phyloP scores from a whole-genome alignment of 2,329 filamentous ascomycete species.

The Fusarium chlamydosporum region DNA sequence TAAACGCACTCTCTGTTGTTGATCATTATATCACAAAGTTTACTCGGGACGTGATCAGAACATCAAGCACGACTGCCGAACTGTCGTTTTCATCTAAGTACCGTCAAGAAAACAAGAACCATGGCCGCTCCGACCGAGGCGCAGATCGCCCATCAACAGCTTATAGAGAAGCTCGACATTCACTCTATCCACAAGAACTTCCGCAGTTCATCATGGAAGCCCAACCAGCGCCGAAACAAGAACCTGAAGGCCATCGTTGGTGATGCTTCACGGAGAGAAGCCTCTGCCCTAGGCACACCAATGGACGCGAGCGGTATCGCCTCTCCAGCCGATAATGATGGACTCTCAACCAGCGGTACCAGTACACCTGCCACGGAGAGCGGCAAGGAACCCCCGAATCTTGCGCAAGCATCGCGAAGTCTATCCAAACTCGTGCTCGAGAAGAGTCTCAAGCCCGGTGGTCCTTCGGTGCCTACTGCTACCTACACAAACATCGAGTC shows the following conservation, averaged over 20 bases:
- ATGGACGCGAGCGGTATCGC: conserved; percentile 82
- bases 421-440: conserved; percentile 90
- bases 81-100: background rate
- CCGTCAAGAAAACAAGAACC: conserved; percentile 54
- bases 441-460: conserved; percentile 73
- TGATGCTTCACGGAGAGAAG: conserved; percentile 89
- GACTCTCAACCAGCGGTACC: conserved; percentile 69
- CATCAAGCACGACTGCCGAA: background rate
- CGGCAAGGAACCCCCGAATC: conserved; percentile 71
- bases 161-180: conserved; percentile 94
- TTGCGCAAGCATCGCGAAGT: conserved; percentile 89
- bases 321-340: conserved; percentile 72
- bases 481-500: conserved; percentile 98
- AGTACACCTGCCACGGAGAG: conserved; percentile 67
- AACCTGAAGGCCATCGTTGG: conserved; percentile 97
- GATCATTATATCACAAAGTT: conserved; percentile 5
- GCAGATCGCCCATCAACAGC: conserved; percentile 83
- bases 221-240: conserved; percentile 96
- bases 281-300: conserved; percentile 84
- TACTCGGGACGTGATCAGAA: background rate
- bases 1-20: background rate
- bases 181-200: conserved; percentile 88
- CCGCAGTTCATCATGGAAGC: conserved; percentile 90
- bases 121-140: conserved; percentile 77
- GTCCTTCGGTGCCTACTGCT: conserved; percentile 71